Percentiles rank a stretch among this genome's conserved stretches.
phyloP scores from a whole-genome alignment of 164 flowering plant species.

The Umbilicus rupestris region DNA sequence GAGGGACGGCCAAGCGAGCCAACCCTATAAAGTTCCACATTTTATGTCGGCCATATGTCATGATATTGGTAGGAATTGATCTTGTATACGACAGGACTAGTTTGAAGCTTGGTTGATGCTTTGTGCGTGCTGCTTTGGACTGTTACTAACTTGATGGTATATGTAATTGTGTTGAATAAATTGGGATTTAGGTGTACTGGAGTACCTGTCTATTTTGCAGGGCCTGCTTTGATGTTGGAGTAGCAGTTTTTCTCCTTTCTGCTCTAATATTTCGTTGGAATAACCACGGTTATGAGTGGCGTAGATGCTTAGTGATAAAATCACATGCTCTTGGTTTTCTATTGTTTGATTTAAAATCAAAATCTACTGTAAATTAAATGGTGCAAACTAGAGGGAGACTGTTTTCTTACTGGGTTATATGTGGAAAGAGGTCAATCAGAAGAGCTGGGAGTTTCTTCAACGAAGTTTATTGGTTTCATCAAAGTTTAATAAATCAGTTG shows the following conservation, averaged over 20 bases:
- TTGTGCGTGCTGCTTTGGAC: too few relatives aligned
- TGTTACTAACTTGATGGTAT: too few relatives aligned
- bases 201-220: background rate
- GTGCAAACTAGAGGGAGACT: background rate
- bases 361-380: background rate
- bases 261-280: background rate
- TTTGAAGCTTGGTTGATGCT: background rate
- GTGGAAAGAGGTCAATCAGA: background rate
- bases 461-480: background rate
- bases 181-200: too few relatives aligned
- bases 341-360: background rate
- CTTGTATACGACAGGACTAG: too few relatives aligned
- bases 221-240: background rate
- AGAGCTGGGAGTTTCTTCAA: background rate
- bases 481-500: background rate
- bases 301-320: background rate
- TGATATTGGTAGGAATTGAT: too few relatives aligned
- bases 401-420: background rate
- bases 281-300: background rate
- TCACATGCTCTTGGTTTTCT: background rate
- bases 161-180: too few relatives aligned
- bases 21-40: too few relatives aligned
- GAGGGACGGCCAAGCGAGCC: too few relatives aligned
- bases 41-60: too few relatives aligned
- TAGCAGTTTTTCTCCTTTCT: background rate